These are phyloP conservation scores for Rubia peregrina DNA, from an alignment of 305 asterid species.

Conservation along the genomic window DNA sequence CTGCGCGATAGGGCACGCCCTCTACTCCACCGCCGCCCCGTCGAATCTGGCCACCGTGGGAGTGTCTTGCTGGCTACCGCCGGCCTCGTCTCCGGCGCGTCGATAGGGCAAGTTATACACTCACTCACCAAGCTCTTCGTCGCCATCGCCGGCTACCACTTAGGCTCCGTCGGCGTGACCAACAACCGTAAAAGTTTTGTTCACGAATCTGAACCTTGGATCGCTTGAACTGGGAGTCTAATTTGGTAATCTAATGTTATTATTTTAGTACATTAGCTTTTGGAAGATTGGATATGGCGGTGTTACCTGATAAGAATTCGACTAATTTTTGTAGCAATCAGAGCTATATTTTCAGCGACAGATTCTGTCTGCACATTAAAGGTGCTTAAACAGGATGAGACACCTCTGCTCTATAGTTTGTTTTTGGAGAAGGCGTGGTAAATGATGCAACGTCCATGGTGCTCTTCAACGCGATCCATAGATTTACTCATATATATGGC, in stretches of 20 bases:
- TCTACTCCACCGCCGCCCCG: no score
- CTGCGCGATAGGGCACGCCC: no score
- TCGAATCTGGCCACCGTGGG: no score
- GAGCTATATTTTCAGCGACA: constrained; percentile 82
- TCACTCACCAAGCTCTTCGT: no score
- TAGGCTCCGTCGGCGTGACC: no score
- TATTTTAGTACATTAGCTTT: background rate
- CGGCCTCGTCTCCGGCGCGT: no score
- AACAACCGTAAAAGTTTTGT: constrained; percentile 11
- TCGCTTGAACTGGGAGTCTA: constrained; percentile 52
- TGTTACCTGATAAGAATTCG: background rate
- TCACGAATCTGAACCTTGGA: constrained; percentile 39
- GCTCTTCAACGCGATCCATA: constrained; percentile 74
- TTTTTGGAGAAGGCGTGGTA: constrained; percentile 84
- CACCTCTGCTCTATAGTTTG: constrained; percentile 68
- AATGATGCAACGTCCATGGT: constrained; percentile 88
- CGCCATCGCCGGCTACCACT: no score
- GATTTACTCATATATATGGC: no score
- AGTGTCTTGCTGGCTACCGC: no score
- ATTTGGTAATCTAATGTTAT: constrained; percentile 51
- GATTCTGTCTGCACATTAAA: constrained; percentile 90
- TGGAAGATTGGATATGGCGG: background rate
- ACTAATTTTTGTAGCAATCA: constrained; percentile 43
- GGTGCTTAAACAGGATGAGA: constrained; percentile 82
- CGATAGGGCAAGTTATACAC: no score